Conservation (phyloP, 1,139 yeast genomes). For the Trichomonascaceae sp. region DNA sequence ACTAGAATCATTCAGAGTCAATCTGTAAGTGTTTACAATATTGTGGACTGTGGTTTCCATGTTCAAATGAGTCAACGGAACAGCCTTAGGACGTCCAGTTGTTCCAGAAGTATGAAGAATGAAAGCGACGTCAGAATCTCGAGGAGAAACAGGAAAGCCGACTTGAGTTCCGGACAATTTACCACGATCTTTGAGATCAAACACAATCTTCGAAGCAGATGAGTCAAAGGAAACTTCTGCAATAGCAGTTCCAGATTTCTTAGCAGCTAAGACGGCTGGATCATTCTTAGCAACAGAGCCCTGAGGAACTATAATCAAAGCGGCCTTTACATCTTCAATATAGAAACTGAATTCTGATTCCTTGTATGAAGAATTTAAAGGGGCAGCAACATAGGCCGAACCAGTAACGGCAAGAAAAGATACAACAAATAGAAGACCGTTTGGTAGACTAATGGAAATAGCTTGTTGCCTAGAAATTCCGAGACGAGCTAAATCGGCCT, state of each 20-base stretch:
- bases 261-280: conserved; percentile 47
- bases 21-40: conserved; percentile 49
- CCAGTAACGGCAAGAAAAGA: conserved; percentile 51
- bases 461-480: conserved; percentile 38
- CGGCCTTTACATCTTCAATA: conserved; percentile 50
- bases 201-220: conserved; percentile 19
- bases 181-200: conserved; percentile 25
- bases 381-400: conserved; percentile 55
- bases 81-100: conserved; percentile 67
- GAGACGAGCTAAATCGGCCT: conserved; percentile 27
- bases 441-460: conserved; percentile 54
- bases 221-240: conserved; percentile 47
- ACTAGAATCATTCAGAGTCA: conserved; percentile 44
- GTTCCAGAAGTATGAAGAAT: conserved; percentile 67
- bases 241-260: conserved; percentile 40
- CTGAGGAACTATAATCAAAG: conserved; percentile 49
- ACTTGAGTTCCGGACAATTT: conserved; percentile 9
- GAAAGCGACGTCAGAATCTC: conserved; percentile 47
- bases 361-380: conserved; percentile 56
- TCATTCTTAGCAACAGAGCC: conserved; percentile 37
- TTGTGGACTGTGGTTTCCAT: conserved; percentile 52
- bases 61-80: conserved; percentile 58
- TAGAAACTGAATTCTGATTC: conserved; percentile 56
- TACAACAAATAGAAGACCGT: conserved; percentile 50
- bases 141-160: conserved; percentile 37